Evolutionary conservation across 306 rosid genomes (phyloP), one percentile per base, ranked within the genome.

Genomic region (Corylus heterophylla): DNA sequence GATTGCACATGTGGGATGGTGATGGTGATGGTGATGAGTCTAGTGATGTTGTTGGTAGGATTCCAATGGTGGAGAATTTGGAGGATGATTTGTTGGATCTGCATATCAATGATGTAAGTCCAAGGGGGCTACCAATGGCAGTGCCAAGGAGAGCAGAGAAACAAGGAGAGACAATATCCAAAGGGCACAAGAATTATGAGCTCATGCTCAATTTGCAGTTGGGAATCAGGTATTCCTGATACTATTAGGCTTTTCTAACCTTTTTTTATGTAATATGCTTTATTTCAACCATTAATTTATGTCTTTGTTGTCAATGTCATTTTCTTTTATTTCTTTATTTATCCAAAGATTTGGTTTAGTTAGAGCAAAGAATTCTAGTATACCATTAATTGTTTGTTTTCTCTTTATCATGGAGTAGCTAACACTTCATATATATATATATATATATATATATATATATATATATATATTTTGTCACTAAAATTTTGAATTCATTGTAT

Each of bases 171-270:
- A 86, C 88, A 48, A 92, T 94, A 6, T 74, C 89, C 80, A 94
- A 70, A 82, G 98, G 97, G 3, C 98, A 94, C 51, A 94, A 94
- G 54, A 92, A 92, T 78, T 94, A 88, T 79, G 97, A 94, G 35
- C 93, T 94, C 29, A 91, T 92, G 97, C 97, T 94, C 67, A 94
- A 91, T 86, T 85, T 92, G 88, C 98, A 94, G 74, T 86, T 94
- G 12, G 98, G 98, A 79, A 91, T 94, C 37, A 94, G 98, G 98
- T 91, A 70, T 42, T 42, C 1, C 0, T 42, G 8, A 42, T 42
- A 42, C 8, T 42, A 42, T 69, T 68, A 74, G 56, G 44, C 50
- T 44, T 35, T 62, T 4, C 20, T 35, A 45, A 54, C 22, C 42
- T 25, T 22, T 44, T 22, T 17, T 44, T 48, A 20, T 68, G 62